Base-by-base conservation (phyloP, 2,329 filamentous ascomycete species). In the Sporothrix curviconia region DNA sequence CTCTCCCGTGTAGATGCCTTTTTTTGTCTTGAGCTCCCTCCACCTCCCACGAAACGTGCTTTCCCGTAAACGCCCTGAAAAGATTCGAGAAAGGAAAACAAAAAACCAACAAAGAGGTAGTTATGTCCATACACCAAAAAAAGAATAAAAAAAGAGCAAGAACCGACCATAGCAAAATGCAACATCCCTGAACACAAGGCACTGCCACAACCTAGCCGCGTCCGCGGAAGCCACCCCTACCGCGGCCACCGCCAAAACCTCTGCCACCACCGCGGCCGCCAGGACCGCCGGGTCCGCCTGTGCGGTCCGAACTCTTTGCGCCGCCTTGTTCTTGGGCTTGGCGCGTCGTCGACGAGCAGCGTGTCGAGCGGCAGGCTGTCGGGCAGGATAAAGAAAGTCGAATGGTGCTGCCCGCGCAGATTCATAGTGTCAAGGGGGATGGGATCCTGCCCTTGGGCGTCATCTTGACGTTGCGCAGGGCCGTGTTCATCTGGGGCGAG, bases 261-360 rank as follows among this genome's bases (percentile, higher is more conserved):
- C 64, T 57, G 4, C 60, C 73, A 19, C 73, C 71, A 4, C 66
- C 57, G 1, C 66, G 66, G 55, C 67, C 62, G 3, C 65, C 61
- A 17, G 80, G 74, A 59, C 83, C 78, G 34, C 46, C 79, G 79
- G 25, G 71, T 44, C 79, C 79, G 28, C 70, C 77, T 44, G 82
- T 81, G 49, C 85, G 77, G 59, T 83, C 82, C 32, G 80, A n/a
- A 81, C 76, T 97, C 94, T 81, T 99, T 99, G 70, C 92, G 84
- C 25, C n/a, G 94, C 92, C 85, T 99, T 99, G 78, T 99, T 99
- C 87, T 97, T 97, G 61, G 94, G 92, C 80, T 99, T 99, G 53
- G 91, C 67, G 90, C 85, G 75, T 99, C 94, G 72, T 99, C 94
- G 66, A 99, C 91, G 61, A 99, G 82, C 55, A 99, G 82, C 40